Evolutionary conservation across 2,329 filamentous ascomycete genomes (phyloP).

Genomic region (Pyrenophora graminea): DNA sequence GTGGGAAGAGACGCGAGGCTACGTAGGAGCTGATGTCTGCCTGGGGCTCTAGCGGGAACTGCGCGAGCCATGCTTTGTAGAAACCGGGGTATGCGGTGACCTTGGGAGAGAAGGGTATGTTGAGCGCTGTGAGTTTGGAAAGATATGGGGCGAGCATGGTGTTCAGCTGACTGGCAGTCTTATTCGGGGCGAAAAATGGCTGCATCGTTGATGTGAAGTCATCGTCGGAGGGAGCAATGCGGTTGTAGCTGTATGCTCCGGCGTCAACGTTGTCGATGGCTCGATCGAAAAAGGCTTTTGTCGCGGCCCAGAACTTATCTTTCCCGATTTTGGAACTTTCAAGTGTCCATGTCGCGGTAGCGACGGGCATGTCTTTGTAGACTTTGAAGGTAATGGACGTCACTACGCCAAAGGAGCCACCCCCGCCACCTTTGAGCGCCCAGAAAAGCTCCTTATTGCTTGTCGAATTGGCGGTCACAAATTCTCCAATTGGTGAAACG

Average conservation of each 20-base stretch:
- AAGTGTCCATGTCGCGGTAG: slow-evolving; percentile 37
- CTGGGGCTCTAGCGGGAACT: slow-evolving; percentile 28
- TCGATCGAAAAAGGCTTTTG: slow-evolving; percentile 11
- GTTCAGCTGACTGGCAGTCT: slow-evolving; percentile 18
- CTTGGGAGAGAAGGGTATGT: slow-evolving; percentile 37
- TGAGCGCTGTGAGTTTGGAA: slow-evolving; percentile 19
- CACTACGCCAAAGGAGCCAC: slow-evolving; percentile 26
- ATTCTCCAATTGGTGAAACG: slow-evolving; percentile 27
- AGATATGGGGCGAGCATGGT: slow-evolving; percentile 20
- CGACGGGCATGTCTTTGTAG: slow-evolving; percentile 30
- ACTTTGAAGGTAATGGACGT: slow-evolving; percentile 33
- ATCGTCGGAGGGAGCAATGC: slow-evolving; percentile 12
- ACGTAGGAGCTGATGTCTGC: slow-evolving; percentile 16
- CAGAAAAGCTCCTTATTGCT: slow-evolving; percentile 21
- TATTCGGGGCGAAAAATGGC: slow-evolving; percentile 31
- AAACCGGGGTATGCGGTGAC: slow-evolving; percentile 34
- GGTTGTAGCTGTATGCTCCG: slow-evolving; percentile 20
- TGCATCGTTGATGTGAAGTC: slow-evolving; percentile 22
- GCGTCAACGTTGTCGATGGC: slow-evolving; percentile 11
- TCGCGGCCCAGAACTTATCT: slow-evolving; percentile 37
- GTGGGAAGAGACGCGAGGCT: slow-evolving; percentile 30
- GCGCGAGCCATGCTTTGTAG: slow-evolving; percentile 36
- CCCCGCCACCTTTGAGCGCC: slow-evolving; percentile 26
- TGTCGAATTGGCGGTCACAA: slow-evolving; percentile 26
- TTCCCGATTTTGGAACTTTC: slow-evolving; percentile 30